Conservation (phyloP, 1,284 basidiomycete species). For the Trametes polyzona region DNA sequence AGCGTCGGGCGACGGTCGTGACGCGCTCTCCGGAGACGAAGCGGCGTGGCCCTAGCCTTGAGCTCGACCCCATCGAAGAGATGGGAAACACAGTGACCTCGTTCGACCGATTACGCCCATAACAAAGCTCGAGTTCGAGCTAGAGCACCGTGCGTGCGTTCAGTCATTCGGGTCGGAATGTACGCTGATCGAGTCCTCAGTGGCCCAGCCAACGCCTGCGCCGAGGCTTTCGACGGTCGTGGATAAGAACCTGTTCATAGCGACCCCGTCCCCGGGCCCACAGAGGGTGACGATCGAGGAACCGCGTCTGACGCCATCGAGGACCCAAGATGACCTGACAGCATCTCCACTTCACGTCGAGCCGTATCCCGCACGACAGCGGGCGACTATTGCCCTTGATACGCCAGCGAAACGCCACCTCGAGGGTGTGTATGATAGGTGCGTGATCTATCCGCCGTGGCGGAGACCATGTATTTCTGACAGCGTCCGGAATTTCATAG, state of each 20-base stretch:
- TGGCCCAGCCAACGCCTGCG: conserved; percentile 45
- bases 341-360: conserved; percentile 64
- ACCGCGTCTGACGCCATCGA: conserved; percentile 14
- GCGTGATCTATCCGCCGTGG: not conserved
- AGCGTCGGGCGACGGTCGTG: conserved; percentile 68
- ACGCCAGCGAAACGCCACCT: conserved; percentile 57
- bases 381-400: conserved; percentile 45
- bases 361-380: conserved; percentile 55
- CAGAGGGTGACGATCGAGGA: conserved; percentile 16
- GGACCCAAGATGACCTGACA: conserved; percentile 49
- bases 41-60: conserved; percentile 33
- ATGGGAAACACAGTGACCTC: conserved; percentile 66
- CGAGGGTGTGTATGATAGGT: conserved; percentile 74
- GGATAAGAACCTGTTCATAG: conserved; percentile 68
- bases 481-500: conserved; percentile 10
- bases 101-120: conserved; percentile 69
- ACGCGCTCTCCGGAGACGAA: conserved; percentile 56
- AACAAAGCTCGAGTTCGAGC: conserved; percentile 61
- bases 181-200: conserved; percentile 12
- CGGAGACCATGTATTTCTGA: not conserved
- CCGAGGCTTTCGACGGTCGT: conserved; percentile 63
- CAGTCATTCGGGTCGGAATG: too few species aligned
- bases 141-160: conserved; percentile 53
- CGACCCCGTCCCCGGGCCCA: conserved; percentile 38
- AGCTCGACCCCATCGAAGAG: conserved; percentile 58